phyloP scores from a whole-genome alignment of 352 stramenopile genomes.

The Phytopythium chamaehyphon region DNA sequence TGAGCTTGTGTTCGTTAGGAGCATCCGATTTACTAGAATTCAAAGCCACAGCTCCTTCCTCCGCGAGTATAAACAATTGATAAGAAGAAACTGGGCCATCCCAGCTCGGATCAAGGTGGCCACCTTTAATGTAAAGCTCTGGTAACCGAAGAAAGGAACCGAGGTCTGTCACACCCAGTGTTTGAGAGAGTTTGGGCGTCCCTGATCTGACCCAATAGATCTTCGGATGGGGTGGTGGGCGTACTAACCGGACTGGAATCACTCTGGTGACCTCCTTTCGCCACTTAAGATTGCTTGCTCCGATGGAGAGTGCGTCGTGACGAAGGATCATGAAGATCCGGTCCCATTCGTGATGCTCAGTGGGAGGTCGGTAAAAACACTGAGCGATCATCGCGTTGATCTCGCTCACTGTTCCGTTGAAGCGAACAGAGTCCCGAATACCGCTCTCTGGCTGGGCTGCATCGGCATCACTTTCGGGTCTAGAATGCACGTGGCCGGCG shows the following conservation, averaged over 20 bases:
- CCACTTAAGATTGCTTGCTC: background rate
- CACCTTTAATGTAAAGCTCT: no score
- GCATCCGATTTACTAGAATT: no score
- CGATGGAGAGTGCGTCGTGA: background rate
- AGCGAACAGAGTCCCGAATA: background rate
- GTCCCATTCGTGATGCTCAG: background rate
- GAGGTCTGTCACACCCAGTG: no score
- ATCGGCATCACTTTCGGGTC: background rate
- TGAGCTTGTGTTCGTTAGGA: no score
- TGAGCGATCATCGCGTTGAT: conserved; percentile 1
- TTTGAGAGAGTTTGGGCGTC: no score
- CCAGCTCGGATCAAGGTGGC: no score
- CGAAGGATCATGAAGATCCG: conserved; percentile 1
- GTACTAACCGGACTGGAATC: background rate
- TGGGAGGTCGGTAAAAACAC: background rate
- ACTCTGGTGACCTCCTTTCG: background rate
- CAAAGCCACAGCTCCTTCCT: no score
- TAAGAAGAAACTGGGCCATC: no score
- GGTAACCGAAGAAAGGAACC: no score
- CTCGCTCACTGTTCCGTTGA: background rate
- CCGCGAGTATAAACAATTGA: no score
- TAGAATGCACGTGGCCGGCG: background rate
- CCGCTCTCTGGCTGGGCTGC: background rate
- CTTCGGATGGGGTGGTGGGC: no score
- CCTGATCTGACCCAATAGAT: no score